Base-by-base conservation (phyloP, 2,329 filamentous ascomycete genomes). In the Fusarium oligoseptatum region DNA sequence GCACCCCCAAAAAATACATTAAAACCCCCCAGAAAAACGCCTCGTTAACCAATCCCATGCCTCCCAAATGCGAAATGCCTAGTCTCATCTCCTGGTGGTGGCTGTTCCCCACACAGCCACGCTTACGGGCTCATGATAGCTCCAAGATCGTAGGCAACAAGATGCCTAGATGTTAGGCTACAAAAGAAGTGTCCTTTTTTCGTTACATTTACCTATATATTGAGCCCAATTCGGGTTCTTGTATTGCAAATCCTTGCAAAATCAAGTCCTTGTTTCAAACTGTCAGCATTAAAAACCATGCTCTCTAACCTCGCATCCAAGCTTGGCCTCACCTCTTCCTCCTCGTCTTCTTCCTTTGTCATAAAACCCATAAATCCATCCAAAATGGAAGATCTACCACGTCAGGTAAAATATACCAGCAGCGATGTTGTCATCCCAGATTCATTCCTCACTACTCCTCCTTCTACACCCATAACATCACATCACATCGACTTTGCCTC, bases 401-500 rank as follows among this genome's bases (percentile, higher is more conserved):
- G 22, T 60, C 11, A 58, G 43, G 27, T 60, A 60, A 24, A 45
- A 7, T 85, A 85, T 74, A 78, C 65, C 4, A 82, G 78, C 45
- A 77, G 80, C 6, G 72, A 79, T 8, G 79, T 85, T 32, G 50
- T 73, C 45, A 79, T 86, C 55, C 85, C 88, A 0, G 67, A 80
- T 45, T 78, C 80, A 29, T 90, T 90, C 78, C 86, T 91, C 43
- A 71, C 81, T 6, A 60, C 68, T 7, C 73, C 81, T 1, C 80
- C 88, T 70, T 65, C 83, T 34, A 73, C 78, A 1, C 83, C 85
- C 34, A 83, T 90, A 32, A 83, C 75, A 5, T 82, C 84, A 24
- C 79, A 78, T 1, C 81, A 80, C 15, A 86, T 94, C 72, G 84
- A 92, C 77, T 93, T 91, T 78, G 76, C 80, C 3, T 77, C 83